Conservation (phyloP, 2,329 filamentous ascomycete genomes). For the Phymatotrichopsis omnivora region DNA sequence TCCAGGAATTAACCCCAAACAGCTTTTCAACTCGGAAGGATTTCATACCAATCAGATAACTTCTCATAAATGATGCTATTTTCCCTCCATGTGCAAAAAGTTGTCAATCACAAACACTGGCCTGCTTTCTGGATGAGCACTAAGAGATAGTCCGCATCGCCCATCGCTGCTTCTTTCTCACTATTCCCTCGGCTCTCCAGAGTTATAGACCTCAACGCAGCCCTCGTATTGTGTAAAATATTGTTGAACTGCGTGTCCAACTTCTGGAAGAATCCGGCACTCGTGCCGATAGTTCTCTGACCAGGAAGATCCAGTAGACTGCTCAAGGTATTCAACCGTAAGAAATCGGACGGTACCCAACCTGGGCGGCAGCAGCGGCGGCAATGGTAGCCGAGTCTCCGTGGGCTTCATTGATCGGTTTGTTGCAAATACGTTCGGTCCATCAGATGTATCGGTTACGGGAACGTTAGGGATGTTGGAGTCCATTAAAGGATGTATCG, state of each 20-base stretch:
- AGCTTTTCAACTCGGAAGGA: too few relatives aligned
- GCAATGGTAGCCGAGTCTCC: slow-evolving; percentile 80
- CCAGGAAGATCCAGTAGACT: slow-evolving; percentile 87
- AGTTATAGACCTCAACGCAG: slow-evolving; percentile 43
- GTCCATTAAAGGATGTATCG: too few relatives aligned
- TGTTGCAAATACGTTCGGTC: too few relatives aligned
- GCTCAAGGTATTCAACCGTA: slow-evolving; percentile 90
- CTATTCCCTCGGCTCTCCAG: slow-evolving; percentile 41
- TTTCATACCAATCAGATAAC: slow-evolving; percentile 59
- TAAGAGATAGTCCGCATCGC: slow-evolving; percentile 46
- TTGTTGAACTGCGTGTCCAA: slow-evolving; percentile 46
- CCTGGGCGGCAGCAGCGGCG: slow-evolving; percentile 65
- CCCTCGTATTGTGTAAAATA: slow-evolving; percentile 45
- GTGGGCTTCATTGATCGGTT: slow-evolving; percentile 79
- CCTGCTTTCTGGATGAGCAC: slow-evolving; percentile 44
- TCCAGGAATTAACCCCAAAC: too few relatives aligned
- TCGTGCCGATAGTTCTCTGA: slow-evolving; percentile 59
- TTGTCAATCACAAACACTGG: slow-evolving; percentile 48
- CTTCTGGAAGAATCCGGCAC: slow-evolving; percentile 43
- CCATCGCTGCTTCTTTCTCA: slow-evolving; percentile 42
- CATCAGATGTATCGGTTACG: too few relatives aligned
- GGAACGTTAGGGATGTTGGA: too few relatives aligned
- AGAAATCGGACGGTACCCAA: slow-evolving; percentile 93
- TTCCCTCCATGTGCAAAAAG: slow-evolving; percentile 41
- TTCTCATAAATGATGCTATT: slow-evolving; percentile 61